Evolutionary conservation across 305 asterid species (phyloP), one percentile per base, ranked within the genome.

Genomic region (Solanum hybrid): DNA sequence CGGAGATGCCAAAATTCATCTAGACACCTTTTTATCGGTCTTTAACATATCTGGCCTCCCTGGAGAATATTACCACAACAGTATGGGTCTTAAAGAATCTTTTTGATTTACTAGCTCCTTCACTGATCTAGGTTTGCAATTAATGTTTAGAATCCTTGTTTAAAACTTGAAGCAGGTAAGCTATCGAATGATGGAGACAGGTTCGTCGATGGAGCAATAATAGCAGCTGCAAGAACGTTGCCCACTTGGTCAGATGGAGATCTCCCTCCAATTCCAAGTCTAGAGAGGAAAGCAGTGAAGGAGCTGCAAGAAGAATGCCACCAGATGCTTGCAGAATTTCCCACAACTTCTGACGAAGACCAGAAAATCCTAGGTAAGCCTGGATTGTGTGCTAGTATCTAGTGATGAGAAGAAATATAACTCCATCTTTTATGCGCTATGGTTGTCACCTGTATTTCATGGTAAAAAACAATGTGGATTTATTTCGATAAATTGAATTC

Each of bases 191-290:
- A 86, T 9, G 95, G 90, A 78, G 95, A 94, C 89, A 86, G 91
- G 91, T 95, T 95, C 87, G 96, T 97, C 88, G 98, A 97, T 91
- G 99, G 99, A 90, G 98, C 99, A 45, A 94, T 97, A 89, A 86
- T 97, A 86, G 99, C 99, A 88, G 99, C 99, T 87, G 98, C 99
- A 86, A 94, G 98, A 94, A 95, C 99, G 45, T 79, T 96, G 88
- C 99, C 99, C 38, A 95, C 98, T 89, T 96, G 99, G 99, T 94
- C 99, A 64, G 96, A 97, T 56, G 93, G 95, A 78, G 99, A 97
- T 92, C 90, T 95, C 91, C 99, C 99, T 91, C 98, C 95, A n/a
- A n/a, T 95, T 89, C 99, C 99, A 87, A 96, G 99, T 89, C n/a
- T 88, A 80, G 99, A 97, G 91, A 93, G 98, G 93, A 94, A 93